phyloP scores from a whole-genome alignment of 345 rosid genomes.

The Rhizophora mangle region DNA sequence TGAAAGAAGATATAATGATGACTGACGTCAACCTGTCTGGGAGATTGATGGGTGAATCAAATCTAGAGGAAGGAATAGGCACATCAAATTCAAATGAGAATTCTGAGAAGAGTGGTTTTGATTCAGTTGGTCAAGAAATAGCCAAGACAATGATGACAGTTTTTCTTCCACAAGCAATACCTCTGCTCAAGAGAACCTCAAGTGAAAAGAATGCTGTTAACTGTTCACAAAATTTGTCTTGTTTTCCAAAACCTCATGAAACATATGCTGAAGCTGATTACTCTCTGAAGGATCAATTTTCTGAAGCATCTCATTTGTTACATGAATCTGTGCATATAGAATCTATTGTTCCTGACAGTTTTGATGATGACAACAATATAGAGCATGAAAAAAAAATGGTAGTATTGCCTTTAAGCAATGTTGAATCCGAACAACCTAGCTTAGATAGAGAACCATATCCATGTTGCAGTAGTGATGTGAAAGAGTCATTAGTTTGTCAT shows the following conservation, averaged over 20 bases:
- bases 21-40: constrained; percentile 30
- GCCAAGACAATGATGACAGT: constrained; percentile 74
- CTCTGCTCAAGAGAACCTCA: constrained; percentile 56
- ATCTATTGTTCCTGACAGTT: constrained; percentile 43
- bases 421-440: constrained; percentile 31
- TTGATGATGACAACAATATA: constrained; percentile 39
- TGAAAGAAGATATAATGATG: constrained; percentile 34
- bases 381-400: constrained; percentile 21
- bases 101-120: constrained; percentile 46
- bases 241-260: constrained; percentile 21
- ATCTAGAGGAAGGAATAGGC: constrained; percentile 40
- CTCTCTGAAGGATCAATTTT: constrained; percentile 26
- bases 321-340: constrained; percentile 29
- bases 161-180: constrained; percentile 90
- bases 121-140: constrained; percentile 56
- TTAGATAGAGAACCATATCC: constrained; percentile 14
- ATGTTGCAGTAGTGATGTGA: constrained; percentile 12
- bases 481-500: constrained; percentile 19
- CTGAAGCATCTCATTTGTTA: constrained; percentile 19
- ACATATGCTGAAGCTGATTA: constrained; percentile 26
- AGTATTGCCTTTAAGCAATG: constrained; percentile 16
- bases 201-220: constrained; percentile 33
- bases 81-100: constrained; percentile 35
- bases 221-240: constrained; percentile 23
- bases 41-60: constrained; percentile 39